Percentiles rank a stretch among this genome's conserved stretches.
Evolutionary conservation across 768 basidiomycete species (phyloP).

Genomic region (Boletus subcaerulescens): DNA sequence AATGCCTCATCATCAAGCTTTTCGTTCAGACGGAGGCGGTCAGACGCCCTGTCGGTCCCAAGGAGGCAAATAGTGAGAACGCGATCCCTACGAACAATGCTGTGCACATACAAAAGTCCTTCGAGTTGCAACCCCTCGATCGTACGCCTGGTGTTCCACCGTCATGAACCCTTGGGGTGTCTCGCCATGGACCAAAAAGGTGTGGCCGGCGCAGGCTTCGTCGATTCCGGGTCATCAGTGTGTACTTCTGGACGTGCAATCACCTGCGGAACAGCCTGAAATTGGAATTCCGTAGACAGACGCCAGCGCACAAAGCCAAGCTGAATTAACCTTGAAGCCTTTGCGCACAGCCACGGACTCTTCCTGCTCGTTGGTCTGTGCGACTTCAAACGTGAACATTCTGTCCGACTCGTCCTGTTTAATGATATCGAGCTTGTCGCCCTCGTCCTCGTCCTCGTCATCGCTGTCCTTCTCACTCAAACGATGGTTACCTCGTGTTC

Average conservation of each 20-base stretch:
- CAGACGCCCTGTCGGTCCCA: conserved; percentile 16
- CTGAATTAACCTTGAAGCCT: conserved; percentile 43
- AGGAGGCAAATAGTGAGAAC: not conserved
- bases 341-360: conserved; percentile 42
- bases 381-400: conserved; percentile 52
- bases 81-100: not conserved
- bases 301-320: not conserved
- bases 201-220: conserved; percentile 2
- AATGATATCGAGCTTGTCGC: not conserved
- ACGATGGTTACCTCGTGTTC: conserved; percentile 45
- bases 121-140: conserved; percentile 14
- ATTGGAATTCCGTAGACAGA: no score
- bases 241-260: conserved; percentile 10
- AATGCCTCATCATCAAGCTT: conserved; percentile 26
- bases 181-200: conserved; percentile 41
- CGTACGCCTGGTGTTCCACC: not conserved
- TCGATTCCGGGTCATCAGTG: conserved; percentile 1
- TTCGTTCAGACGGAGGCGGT: conserved; percentile 23
- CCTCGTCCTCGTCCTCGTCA: conserved; percentile 27
- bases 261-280: conserved; percentile 11
- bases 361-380: conserved; percentile 55
- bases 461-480: conserved; percentile 37
- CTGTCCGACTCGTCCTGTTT: conserved; percentile 45
- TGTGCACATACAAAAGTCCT: conserved; percentile 15
- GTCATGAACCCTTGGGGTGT: conserved; percentile 41